phyloP scores from a whole-genome alignment of 495 filamentous ascomycete species.

The Tricharina praecox region DNA sequence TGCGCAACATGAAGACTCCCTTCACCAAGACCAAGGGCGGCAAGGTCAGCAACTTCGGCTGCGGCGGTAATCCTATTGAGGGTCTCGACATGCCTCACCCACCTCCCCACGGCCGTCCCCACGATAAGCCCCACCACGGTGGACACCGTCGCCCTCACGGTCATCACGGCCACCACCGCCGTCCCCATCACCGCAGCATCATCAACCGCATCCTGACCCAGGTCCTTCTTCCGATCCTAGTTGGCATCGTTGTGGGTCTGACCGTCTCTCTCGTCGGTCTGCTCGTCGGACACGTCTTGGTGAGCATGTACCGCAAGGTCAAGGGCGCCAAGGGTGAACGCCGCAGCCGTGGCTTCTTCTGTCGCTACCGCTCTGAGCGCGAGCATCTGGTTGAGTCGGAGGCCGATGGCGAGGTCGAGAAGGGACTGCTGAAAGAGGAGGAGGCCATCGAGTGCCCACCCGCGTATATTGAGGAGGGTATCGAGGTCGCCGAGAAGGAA shows the following conservation, averaged over 20 bases:
- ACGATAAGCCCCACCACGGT: no score
- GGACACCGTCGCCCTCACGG: not conserved
- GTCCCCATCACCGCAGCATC: not conserved
- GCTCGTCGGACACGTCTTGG: not conserved
- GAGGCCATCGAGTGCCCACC: not conserved
- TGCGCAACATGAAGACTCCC: not conserved
- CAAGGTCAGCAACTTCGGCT: not conserved
- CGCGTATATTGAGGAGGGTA: not conserved
- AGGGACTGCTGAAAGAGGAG: slow-evolving; percentile 1
- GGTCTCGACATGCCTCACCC: not conserved
- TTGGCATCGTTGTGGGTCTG: slow-evolving; percentile 5
- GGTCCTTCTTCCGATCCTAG: slow-evolving; percentile 2
- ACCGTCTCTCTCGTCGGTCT: not conserved
- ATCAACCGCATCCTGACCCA: not conserved
- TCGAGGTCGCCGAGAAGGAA: not conserved
- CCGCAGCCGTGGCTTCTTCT: not conserved
- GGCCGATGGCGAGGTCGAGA: slow-evolving; percentile 5
- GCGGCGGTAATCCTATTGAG: not conserved
- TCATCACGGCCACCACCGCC: not conserved
- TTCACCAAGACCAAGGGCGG: not conserved
- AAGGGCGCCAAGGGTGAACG: not conserved
- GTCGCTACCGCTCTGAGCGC: not conserved
- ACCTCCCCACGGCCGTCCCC: not conserved
- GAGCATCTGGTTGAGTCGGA: not conserved
- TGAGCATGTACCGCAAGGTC: not conserved